Base-by-base conservation (phyloP, 768 basidiomycete genomes). In the Psilocybe sp. region DNA sequence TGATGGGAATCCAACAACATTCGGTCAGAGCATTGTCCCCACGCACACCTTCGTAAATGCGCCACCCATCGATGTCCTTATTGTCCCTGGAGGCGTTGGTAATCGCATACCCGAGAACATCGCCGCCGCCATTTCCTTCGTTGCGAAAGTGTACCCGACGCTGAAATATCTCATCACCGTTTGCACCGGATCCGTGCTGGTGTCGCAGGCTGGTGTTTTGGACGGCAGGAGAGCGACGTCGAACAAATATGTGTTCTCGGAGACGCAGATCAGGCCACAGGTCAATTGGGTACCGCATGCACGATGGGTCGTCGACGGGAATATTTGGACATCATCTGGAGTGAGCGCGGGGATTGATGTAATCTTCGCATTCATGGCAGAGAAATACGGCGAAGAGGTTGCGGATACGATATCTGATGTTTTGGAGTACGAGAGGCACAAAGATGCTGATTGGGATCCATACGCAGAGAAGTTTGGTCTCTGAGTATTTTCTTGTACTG, bases 321-420 rank as follows among this genome's bases (percentile, higher is more conserved):
- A 78, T 50, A 61, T 77, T 18, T 78, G 76, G 75, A 73, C 74
- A 3, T 71, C 73, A 5, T 75, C 75, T 0, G 78, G 78, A 0
- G 69, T 78, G 19, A 71, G 66, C 46, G 75, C 77, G 20, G 76
- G 76, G n/a, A 64, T 70, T 18, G 73, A 75, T 56, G 59, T 63
- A 13, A 65, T 59, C 11, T 66, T 74, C 46, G 70, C 68, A 9
- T 71, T 69, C 56, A 66, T 73, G 35, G 65, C 52, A 19, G 53
- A 68, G 44, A 58, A 72, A 32, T 71, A 72, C 60, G 75, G 73
- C 16, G 52, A 60, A 40, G 62, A 68, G 19, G 53, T 65, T 38
- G 67, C 70, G n/a, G 55, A 57, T 12, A 43, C 49, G 5, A 56
- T 73, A 33, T 61, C 71, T 1, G 57, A 67, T 45, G 52, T 57